These are phyloP conservation scores for Starmerella apis DNA, from an alignment of 805 yeast genomes.

Conservation along the genomic window DNA sequence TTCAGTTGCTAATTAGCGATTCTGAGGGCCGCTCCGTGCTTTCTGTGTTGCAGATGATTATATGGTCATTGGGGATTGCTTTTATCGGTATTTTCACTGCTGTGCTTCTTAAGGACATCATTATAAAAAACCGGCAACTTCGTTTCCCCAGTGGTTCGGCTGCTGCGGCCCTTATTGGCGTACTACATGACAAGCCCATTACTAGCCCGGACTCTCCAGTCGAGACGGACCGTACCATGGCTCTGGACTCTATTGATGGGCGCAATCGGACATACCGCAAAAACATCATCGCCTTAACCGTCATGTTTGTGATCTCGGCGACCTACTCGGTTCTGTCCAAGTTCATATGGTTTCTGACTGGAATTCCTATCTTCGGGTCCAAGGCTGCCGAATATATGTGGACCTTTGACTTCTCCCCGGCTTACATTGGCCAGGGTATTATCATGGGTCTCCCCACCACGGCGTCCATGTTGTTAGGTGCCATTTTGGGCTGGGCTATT, in stretches of 20 bases:
- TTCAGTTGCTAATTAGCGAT: constrained; percentile 70
- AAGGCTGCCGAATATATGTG: constrained; percentile 59
- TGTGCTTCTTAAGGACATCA: constrained; percentile 74
- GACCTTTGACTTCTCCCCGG: constrained; percentile 93
- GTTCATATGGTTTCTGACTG: constrained; percentile 43
- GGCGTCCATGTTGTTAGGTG: constrained; percentile 80
- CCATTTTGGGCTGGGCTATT: constrained; percentile 83
- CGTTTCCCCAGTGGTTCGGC: constrained; percentile 95
- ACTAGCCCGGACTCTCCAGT: neutral
- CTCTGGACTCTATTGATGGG: constrained; percentile 11
- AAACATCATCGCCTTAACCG: constrained; percentile 49
- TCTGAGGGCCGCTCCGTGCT: constrained; percentile 47
- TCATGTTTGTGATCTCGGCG: constrained; percentile 62
- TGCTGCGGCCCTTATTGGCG: constrained; percentile 85
- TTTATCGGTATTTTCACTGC: constrained; percentile 95
- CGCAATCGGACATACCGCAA: constrained; percentile 28
- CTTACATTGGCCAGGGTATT: constrained; percentile 93
- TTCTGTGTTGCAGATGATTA: constrained; percentile 44
- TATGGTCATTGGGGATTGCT: constrained; percentile 82
- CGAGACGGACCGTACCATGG: constrained; percentile 9
- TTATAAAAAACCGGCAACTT: constrained; percentile 73
- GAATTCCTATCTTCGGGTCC: constrained; percentile 67
- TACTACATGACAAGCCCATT: constrained; percentile 55
- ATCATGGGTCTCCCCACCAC: constrained; percentile 94
- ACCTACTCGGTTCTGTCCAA: constrained; percentile 60